Percentiles rank a stretch among this genome's conserved stretches.
These are phyloP conservation scores for Sorghum bicolor DNA, from an alignment of 176 grass and related monocot species.

Conservation along the genomic window Sorghum_bicolor_NCBIv3 NC_012876.2:5426001-5426500, in stretches of 20 bases:
- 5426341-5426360: too few species aligned
- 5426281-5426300: too few species aligned
- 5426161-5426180: conserved; percentile 64
- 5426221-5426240: not conserved
- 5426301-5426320: too few species aligned
- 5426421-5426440: too few species aligned
- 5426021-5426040: not conserved
- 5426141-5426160: conserved; percentile 54
- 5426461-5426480: too few species aligned
- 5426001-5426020: not conserved
- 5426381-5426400: too few species aligned
- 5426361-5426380: too few species aligned
- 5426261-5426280: too few species aligned
- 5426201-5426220: conserved; percentile 48
- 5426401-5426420: too few species aligned
- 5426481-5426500: too few species aligned
- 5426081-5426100: conserved; percentile 63
- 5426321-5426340: too few species aligned
- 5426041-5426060: not conserved
- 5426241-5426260: not conserved
- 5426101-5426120: conserved; percentile 54
- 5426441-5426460: too few species aligned
- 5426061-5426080: conserved; percentile 20
- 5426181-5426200: conserved; percentile 62
- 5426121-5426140: conserved; percentile 77